A percentile compares a stretch with the other conserved stretches of the same genome.
Evolutionary conservation across 2,329 filamentous ascomycete species (phyloP).

Genomic region (Phialocephala subalpina): DNA sequence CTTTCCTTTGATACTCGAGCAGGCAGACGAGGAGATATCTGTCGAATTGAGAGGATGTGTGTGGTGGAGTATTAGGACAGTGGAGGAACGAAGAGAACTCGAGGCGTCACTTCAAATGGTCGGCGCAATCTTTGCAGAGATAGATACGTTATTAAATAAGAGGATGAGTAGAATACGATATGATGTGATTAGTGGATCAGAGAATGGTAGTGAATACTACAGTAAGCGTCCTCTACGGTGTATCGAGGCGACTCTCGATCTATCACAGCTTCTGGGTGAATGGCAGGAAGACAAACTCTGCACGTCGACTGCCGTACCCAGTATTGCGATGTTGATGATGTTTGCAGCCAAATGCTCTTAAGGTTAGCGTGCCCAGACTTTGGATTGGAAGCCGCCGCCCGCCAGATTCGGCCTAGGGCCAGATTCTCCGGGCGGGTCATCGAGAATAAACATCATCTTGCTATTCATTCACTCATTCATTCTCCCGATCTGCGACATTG

Average conservation of each 20-base stretch:
- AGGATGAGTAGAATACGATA: background rate
- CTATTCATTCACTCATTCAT: background rate
- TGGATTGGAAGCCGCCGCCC: background rate
- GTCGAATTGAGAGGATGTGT: background rate
- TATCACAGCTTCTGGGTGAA: background rate
- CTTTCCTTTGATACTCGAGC: background rate
- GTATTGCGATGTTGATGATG: background rate
- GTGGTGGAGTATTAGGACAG: background rate
- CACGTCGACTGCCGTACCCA: background rate
- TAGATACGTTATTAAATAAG: background rate
- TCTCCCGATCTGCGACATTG: constrained; percentile 4
- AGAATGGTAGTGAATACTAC: background rate
- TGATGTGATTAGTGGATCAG: background rate
- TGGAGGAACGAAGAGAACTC: background rate
- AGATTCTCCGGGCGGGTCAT: background rate
- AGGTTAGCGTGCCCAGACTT: background rate
- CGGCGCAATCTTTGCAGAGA: constrained; percentile 6
- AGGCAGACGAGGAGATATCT: background rate
- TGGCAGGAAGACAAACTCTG: background rate
- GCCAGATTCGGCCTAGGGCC: background rate
- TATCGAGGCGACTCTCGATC: background rate
- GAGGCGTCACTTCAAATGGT: background rate
- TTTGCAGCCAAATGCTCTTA: background rate
- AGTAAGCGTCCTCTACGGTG: background rate
- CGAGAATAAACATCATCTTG: background rate